These are phyloP conservation scores for Aureobasidium mangrovei DNA, from an alignment of 2,329 filamentous ascomycete genomes.

Conservation along the genomic window DNA sequence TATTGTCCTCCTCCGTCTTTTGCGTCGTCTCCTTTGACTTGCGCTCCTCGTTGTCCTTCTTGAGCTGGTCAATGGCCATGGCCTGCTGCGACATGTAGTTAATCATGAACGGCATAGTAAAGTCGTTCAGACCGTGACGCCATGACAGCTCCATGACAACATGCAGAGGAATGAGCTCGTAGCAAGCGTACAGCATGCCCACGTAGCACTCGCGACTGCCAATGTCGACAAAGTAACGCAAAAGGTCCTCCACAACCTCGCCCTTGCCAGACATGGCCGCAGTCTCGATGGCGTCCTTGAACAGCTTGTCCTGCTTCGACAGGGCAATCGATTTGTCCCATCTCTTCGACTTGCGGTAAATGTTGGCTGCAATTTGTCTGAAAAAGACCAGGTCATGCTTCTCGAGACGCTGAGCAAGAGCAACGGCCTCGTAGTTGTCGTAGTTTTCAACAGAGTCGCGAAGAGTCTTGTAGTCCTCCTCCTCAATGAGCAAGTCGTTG, in stretches of 20 bases:
- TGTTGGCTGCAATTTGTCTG: conserved; percentile 94
- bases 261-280: conserved; percentile 82
- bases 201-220: conserved; percentile 98
- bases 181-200: conserved; percentile 98
- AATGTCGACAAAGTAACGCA: conserved; percentile 98
- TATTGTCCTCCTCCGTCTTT: conserved; percentile 85
- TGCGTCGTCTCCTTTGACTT: conserved; percentile 64
- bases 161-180: conserved; percentile 90
- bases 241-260: conserved; percentile 88
- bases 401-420: conserved; percentile 84
- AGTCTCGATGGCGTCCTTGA: conserved; percentile 99
- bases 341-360: conserved; percentile 99
- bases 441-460: conserved; percentile 97
- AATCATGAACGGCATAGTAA: conserved; percentile 99
- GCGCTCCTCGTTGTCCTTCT: conserved; percentile 93
- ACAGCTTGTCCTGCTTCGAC: conserved; percentile 98
- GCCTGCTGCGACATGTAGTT: conserved; percentile 92
- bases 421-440: conserved; percentile 96
- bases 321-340: conserved; percentile 98
- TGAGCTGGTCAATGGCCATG: conserved; percentile 70
- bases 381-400: conserved; percentile 98
- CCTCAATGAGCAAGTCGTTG: conserved; percentile 94
- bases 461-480: conserved; percentile 98
- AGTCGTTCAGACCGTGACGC: conserved; percentile 89
- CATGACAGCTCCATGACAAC: conserved; percentile 93